Evolutionary conservation across 345 rosid species (phyloP).

Genomic region (Pistacia atlantica): DNA sequence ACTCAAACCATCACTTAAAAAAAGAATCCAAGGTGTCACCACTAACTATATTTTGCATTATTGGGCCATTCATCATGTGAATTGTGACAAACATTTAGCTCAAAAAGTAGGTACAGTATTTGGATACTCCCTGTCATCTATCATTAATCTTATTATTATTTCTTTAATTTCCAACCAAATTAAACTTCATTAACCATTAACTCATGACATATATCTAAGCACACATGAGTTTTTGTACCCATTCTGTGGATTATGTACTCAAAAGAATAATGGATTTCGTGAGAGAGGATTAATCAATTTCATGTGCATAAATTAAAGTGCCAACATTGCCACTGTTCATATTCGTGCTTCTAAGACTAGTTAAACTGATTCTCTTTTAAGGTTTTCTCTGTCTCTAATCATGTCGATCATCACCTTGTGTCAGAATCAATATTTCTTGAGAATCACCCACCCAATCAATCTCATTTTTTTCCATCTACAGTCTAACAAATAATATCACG

Average conservation of each 20-base stretch:
- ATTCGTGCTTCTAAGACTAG: no score
- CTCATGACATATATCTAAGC: no score
- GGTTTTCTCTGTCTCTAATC: background rate
- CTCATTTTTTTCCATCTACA: background rate
- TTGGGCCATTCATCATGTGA: constrained; percentile 3
- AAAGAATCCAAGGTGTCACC: constrained; percentile 25
- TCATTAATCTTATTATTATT: background rate
- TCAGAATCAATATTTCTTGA: background rate
- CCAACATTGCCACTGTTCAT: no score
- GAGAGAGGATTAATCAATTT: no score
- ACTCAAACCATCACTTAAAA: background rate
- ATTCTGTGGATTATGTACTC: no score
- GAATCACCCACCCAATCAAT: background rate
- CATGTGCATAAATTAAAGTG: no score
- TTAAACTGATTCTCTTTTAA: no score
- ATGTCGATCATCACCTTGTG: background rate
- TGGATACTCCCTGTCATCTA: background rate
- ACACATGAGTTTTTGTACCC: no score
- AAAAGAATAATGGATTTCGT: no score
- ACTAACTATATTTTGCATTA: background rate
- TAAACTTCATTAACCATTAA: background rate
- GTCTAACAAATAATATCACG: background rate
- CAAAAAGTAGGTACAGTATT: background rate
- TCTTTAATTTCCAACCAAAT: no score
- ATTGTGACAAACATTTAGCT: constrained; percentile 4